phyloP scores from a whole-genome alignment of 148 eudicot species.

The Camellia japonica region DNA sequence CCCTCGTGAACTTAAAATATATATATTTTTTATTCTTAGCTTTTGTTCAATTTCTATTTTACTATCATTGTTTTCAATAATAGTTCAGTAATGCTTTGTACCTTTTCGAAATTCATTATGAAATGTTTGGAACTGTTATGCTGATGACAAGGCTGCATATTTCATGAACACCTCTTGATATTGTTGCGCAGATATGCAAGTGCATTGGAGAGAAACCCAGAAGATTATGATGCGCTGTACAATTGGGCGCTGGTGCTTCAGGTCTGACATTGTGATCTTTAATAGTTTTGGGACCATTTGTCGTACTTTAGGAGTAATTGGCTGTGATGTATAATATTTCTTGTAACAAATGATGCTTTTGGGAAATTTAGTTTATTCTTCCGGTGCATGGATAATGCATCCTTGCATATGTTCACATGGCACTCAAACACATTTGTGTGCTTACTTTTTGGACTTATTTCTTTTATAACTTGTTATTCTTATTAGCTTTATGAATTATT shows the following conservation, averaged over 20 bases:
- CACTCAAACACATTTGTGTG: background rate
- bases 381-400: background rate
- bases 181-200: constrained; percentile 69
- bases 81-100: background rate
- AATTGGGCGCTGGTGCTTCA: constrained; percentile 99
- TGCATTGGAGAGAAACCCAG: constrained; percentile 78
- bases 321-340: background rate
- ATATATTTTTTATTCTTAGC: background rate
- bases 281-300: background rate
- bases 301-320: background rate
- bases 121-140: background rate
- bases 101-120: background rate
- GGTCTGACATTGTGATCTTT: constrained; percentile 39
- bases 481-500: background rate
- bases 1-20: background rate
- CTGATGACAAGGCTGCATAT: background rate
- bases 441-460: background rate
- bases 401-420: background rate
- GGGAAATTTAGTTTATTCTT: background rate
- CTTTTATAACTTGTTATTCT: background rate
- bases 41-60: background rate
- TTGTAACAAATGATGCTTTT: background rate
- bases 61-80: background rate
- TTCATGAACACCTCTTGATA: constrained; percentile 8
- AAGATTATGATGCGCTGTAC: constrained; percentile 89